Base-by-base conservation (phyloP, 352 stramenopile species). In the Globisporangium camurandrum region DNA sequence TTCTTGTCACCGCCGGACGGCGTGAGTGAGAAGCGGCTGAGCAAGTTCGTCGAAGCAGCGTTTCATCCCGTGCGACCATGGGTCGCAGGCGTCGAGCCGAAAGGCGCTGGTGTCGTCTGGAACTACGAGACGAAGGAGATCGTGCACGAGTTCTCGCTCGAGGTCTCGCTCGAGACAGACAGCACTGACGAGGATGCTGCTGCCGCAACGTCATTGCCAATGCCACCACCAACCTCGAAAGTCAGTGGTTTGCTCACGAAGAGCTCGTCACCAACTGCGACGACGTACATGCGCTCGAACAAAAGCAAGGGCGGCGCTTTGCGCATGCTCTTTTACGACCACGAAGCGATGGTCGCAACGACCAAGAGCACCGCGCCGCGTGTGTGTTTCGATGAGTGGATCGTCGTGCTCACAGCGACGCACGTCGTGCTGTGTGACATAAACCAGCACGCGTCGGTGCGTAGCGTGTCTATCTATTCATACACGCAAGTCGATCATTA, bases 401-500 rank as follows among this genome's bases (percentile, higher is more conserved):
- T 91, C 14, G 56, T 91, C 38, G 67, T 91, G 16, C 51, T 88
- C 22, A 66, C 73, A 1, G 45, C 65, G 1, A 72, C 73, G 6
- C 57, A 85, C n/a, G 72, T 91, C 23, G 57, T 84, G n/a, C 58
- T 88, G 43, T 86, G 67, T 36, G 77, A 91, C 40, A 59, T 91
- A 16, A 83, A 86, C 43, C 73, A 86, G n/a, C 75, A 70, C 20
- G 61, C 64, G 28, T 54, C 58, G 39, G 73, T 89, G 40, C 38
- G 58, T 64, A 3, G 7, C 44, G 22, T 39, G 1, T 38, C n/a
- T 33, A 8, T 12, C 11, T 57, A 19, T 31, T 10, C 31, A 6
- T n/a, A n/a, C n/a, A n/a, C n/a, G n/a, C n/a, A n/a, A n/a, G n/a
- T n/a, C n/a, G n/a, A n/a, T n/a, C n/a, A n/a, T n/a, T n/a, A n/a